A percentile compares a stretch with the other conserved stretches of the same genome.
phyloP scores from a whole-genome alignment of 768 basidiomycete species.

The Rhodotorula sphaerocarpa region DNA sequence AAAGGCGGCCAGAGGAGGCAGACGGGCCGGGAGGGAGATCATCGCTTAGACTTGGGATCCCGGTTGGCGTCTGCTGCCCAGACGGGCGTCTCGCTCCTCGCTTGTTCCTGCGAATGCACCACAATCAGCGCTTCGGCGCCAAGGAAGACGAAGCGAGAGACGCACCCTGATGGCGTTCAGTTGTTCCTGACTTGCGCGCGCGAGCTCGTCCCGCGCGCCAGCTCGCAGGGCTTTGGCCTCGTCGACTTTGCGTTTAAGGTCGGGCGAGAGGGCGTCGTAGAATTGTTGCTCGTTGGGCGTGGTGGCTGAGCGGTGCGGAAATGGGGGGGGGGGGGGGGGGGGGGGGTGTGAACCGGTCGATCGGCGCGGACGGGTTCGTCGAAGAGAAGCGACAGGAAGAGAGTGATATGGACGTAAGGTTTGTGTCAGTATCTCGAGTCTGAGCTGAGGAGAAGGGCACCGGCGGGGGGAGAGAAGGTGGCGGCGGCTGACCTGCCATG shows the following conservation, averaged over 20 bases:
- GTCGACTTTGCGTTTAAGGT: conserved; percentile 32
- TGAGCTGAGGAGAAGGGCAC: too few relatives aligned
- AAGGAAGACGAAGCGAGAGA: too few relatives aligned
- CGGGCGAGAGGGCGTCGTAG: conserved; percentile 25
- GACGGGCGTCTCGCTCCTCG: conserved; percentile 6
- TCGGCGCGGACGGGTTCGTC: not conserved
- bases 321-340: not conserved
- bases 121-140: not conserved
- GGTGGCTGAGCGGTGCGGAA: conserved; percentile 2
- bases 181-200: not conserved
- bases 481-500: conserved; percentile 20
- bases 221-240: not conserved
- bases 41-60: not conserved
- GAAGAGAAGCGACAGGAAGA: too few relatives aligned
- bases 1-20: too few relatives aligned
- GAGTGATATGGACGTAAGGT: too few relatives aligned
- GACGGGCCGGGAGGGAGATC: too few relatives aligned
- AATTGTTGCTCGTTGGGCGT: conserved; percentile 30
- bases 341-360: too few relatives aligned
- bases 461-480: not conserved
- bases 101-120: not conserved
- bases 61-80: conserved; percentile 12
- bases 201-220: conserved; percentile 9
- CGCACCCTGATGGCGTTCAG: conserved; percentile 15
- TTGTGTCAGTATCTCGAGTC: too few relatives aligned